Percentiles rank a stretch among this genome's conserved stretches.
These are phyloP conservation scores for Ophiostoma angusticollis DNA, from an alignment of 2,329 filamentous ascomycete species.

Conservation along the genomic window DNA sequence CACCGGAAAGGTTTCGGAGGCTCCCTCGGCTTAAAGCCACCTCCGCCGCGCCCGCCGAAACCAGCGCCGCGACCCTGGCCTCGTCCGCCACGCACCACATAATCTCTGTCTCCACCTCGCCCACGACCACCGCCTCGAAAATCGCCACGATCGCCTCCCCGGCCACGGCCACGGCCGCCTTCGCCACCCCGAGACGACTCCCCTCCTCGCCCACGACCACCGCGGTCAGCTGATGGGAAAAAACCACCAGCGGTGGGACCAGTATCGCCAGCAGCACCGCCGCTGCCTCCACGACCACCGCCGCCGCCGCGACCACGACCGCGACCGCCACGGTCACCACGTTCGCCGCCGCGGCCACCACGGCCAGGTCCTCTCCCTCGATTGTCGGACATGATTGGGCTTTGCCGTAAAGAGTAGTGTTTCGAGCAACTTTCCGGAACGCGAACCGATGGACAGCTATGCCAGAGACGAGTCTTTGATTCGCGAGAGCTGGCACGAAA, in stretches of 20 bases:
- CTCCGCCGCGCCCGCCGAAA: constrained; percentile 4
- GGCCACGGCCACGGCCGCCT: too few species aligned
- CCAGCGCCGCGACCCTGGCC: constrained; percentile 4
- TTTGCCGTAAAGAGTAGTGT: too few species aligned
- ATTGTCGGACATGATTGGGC: constrained; percentile 6
- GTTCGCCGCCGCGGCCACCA: too few species aligned
- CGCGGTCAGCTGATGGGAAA: too few species aligned
- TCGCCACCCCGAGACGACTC: too few species aligned
- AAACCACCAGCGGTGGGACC: too few species aligned
- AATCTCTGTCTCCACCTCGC: constrained; percentile 13
- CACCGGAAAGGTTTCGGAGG: constrained; percentile 2
- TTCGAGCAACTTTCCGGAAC: too few species aligned
- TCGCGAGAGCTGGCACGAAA: too few species aligned
- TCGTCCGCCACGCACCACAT: constrained; percentile 11
- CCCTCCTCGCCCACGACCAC: too few species aligned
- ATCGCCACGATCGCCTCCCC: constrained; percentile 1
- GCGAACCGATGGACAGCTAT: too few species aligned
- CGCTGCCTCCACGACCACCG: constrained; percentile 17
- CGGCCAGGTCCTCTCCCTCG: constrained; percentile 6
- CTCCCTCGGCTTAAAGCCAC: background rate
- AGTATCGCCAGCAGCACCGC: too few species aligned
- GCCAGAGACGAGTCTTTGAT: too few species aligned
- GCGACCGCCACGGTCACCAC: constrained; percentile 4
- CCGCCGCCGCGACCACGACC: constrained; percentile 3
- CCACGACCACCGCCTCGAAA: constrained; percentile 14